Evolutionary conservation across 495 filamentous ascomycete genomes (phyloP).

Genomic region (Daldinia vernicosa): DNA sequence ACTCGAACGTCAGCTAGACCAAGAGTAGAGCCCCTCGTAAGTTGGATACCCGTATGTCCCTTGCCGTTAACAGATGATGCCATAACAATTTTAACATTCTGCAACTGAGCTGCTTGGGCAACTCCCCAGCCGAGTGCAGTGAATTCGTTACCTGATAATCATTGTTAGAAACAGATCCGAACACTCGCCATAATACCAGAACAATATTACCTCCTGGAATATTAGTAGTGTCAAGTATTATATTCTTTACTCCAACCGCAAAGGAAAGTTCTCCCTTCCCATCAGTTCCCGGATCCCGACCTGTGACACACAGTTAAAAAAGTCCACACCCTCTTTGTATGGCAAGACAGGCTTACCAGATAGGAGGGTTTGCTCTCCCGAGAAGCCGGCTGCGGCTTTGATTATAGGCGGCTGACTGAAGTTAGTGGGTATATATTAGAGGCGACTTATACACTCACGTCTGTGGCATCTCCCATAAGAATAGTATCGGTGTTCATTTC

Average conservation of each 20-base stretch:
- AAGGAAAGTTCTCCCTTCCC: constrained; percentile 56
- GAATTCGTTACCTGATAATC: constrained; percentile 47
- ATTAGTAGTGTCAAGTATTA: constrained; percentile 71
- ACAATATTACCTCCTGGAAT: constrained; percentile 53
- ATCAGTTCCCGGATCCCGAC: constrained; percentile 54
- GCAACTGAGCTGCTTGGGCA: constrained; percentile 70
- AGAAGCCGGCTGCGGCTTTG: constrained; percentile 63
- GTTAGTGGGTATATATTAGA: not conserved
- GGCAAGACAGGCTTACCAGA: constrained; percentile 14
- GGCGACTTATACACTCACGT: constrained; percentile 48
- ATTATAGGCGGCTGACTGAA: constrained; percentile 60
- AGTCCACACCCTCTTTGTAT: not conserved
- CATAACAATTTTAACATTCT: constrained; percentile 77
- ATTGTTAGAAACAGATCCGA: constrained; percentile 4
- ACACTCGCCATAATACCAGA: not conserved
- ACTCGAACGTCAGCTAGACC: constrained; percentile 50
- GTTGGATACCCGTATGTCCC: constrained; percentile 70
- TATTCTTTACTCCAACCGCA: constrained; percentile 71
- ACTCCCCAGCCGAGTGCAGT: constrained; percentile 78
- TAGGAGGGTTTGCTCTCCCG: constrained; percentile 46
- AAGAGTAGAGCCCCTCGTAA: constrained; percentile 62
- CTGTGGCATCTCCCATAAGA: constrained; percentile 72
- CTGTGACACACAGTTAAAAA: constrained; percentile 50
- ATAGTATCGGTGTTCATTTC: constrained; percentile 66
- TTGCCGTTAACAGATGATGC: constrained; percentile 51